Percentiles rank a stretch among this genome's conserved stretches.
These are phyloP conservation scores for Coemansia sp. DNA, from an alignment of 371 early-diverging fungal species.

Conservation along the genomic window DNA sequence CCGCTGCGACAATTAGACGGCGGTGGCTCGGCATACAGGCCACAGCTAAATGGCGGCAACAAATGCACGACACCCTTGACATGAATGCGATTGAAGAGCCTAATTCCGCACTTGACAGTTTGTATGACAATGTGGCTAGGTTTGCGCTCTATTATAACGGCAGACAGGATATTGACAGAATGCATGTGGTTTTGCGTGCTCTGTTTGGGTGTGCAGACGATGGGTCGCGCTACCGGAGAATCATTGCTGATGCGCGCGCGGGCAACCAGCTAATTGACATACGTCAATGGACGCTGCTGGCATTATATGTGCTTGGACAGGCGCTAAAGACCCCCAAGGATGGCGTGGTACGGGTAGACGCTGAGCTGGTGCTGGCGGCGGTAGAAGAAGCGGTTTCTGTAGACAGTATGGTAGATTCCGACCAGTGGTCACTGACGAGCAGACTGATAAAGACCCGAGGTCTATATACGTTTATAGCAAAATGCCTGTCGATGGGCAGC, in stretches of 20 bases:
- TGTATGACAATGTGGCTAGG: slow-evolving; percentile 6
- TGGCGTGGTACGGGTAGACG: background rate
- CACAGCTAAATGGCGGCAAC: slow-evolving; percentile 48
- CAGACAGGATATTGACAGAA: slow-evolving; percentile 7
- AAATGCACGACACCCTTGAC: slow-evolving; percentile 50
- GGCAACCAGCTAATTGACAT: background rate
- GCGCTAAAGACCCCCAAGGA: slow-evolving; percentile 6
- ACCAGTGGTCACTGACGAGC: slow-evolving; percentile 5
- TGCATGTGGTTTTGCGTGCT: slow-evolving; percentile 17
- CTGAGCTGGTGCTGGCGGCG: background rate
- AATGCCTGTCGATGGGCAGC: slow-evolving; percentile 3
- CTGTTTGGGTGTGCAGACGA: slow-evolving; percentile 9
- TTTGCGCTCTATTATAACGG: slow-evolving; percentile 37
- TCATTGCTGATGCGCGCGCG: background rate
- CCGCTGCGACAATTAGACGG: slow-evolving; percentile 71
- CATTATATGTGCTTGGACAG: slow-evolving; percentile 14
- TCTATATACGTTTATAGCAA: slow-evolving; percentile 30
- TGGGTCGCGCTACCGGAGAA: background rate
- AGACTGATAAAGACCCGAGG: slow-evolving; percentile 13
- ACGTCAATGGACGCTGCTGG: slow-evolving; percentile 17
- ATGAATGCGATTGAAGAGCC: slow-evolving; percentile 6
- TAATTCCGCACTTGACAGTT: background rate
- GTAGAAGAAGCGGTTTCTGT: background rate
- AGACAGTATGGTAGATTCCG: background rate
- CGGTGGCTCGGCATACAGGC: slow-evolving; percentile 53